Evolutionary conservation across 805 yeast genomes (phyloP).

Genomic region (Saturnispora zaruensis): DNA sequence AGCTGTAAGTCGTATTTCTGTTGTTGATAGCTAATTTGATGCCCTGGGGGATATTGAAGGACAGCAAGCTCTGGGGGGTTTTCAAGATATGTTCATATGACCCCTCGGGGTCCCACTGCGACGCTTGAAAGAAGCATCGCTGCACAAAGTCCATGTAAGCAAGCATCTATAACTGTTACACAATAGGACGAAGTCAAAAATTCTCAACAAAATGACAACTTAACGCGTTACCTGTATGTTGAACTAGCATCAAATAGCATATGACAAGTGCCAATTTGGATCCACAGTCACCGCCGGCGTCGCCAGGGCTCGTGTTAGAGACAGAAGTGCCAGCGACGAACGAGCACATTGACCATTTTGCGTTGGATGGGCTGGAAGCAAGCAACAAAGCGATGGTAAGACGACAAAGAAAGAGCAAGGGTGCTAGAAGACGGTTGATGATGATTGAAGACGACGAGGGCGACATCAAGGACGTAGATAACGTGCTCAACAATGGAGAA

Average conservation of each 20-base stretch:
- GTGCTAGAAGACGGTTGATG: conserved; percentile 3
- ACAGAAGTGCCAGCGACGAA: conserved; percentile 13
- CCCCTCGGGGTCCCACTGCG: conserved; percentile 75
- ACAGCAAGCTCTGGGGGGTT: conserved; percentile 61
- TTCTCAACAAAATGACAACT: neutral
- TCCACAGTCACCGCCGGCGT: conserved; percentile 23
- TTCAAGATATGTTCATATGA: conserved; percentile 67
- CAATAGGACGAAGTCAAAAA: neutral
- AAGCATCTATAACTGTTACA: conserved; percentile 38
- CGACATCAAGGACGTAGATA: neutral
- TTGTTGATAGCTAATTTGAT: conserved; percentile 58
- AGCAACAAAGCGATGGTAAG: neutral
- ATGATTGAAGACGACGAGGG: neutral
- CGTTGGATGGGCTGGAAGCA: conserved; percentile 13
- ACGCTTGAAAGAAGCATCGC: conserved; percentile 56
- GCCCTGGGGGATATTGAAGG: conserved; percentile 66
- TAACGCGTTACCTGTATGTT: neutral
- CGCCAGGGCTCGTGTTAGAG: conserved; percentile 24
- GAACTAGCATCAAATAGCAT: neutral
- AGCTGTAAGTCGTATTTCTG: conserved; percentile 58
- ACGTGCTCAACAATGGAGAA: neutral
- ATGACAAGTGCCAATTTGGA: conserved; percentile 7
- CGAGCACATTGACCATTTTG: conserved; percentile 26
- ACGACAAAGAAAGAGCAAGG: neutral
- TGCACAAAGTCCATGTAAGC: conserved; percentile 83